Conservation (phyloP, 371 early-diverging fungal species). For the Lichtheimia hyalospora region DNA sequence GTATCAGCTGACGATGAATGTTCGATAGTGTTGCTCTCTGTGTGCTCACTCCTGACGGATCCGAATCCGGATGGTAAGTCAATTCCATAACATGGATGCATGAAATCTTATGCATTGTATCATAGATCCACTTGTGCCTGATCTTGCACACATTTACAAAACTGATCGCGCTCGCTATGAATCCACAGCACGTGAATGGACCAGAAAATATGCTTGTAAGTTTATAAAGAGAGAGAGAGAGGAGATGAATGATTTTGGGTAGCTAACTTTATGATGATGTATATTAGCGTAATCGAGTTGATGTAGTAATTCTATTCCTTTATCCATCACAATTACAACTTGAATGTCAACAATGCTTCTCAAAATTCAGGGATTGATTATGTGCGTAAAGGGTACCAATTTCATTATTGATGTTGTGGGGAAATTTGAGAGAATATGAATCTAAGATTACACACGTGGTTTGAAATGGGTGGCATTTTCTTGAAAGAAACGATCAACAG, state of each 20-base stretch:
- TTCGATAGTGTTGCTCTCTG: slow-evolving; percentile 85
- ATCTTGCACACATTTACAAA: slow-evolving; percentile 97
- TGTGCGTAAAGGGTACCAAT: no score
- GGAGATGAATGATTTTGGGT: background rate
- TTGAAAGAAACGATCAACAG: slow-evolving; percentile 30
- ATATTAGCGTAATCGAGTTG: background rate
- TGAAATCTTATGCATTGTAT: background rate
- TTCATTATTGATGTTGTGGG: no score
- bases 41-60: slow-evolving; percentile 97
- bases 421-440: no score
- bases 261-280: background rate
- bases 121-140: slow-evolving; percentile 90
- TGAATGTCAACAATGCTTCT: background rate
- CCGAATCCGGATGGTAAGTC: slow-evolving; percentile 89
- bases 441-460: no score
- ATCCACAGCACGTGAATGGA: slow-evolving; percentile 91
- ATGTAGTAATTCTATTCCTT: no score
- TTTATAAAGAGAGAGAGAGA: background rate
- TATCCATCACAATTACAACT: no score
- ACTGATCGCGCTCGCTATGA: slow-evolving; percentile 90
- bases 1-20: background rate
- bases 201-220: slow-evolving; percentile 82
- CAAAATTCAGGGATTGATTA: no score
- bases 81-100: background rate
- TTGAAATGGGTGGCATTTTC: slow-evolving; percentile 27